Evolutionary conservation across 164 flowering plant genomes (phyloP).

Genomic region (Dillenia turbinata): DNA sequence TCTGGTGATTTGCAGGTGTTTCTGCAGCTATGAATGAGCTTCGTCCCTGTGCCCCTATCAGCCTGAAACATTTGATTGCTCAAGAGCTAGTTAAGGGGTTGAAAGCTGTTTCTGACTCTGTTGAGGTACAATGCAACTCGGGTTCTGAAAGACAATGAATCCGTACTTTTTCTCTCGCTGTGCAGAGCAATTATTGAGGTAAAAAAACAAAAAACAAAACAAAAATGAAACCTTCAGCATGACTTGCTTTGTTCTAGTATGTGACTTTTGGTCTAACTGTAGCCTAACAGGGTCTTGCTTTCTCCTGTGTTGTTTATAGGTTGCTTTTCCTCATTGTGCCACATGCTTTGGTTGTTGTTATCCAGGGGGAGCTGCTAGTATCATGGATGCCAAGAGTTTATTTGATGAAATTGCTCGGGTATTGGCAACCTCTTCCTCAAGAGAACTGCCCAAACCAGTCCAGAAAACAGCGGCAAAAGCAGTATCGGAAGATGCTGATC

Average conservation of each 20-base stretch:
- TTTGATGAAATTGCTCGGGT: conserved; percentile 65
- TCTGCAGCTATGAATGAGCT: conserved; percentile 94
- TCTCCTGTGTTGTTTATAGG: conserved; percentile 31
- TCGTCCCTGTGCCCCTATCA: conserved; percentile 97
- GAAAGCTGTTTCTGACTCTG: conserved; percentile 75
- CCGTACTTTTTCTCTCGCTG: conserved; percentile 76
- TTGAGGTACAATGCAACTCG: conserved; percentile 72
- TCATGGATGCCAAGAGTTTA: conserved; percentile 60
- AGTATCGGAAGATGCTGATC: conserved; percentile 44
- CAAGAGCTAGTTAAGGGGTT: conserved; percentile 80
- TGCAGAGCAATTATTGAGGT: conserved; percentile 95
- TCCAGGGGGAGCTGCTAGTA: conserved; percentile 68
- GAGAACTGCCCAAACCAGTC: conserved; percentile 42
- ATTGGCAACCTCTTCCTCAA: conserved; percentile 44
- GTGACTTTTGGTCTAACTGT: neutral
- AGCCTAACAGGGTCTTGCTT: neutral
- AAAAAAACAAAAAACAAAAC: neutral
- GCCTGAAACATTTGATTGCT: conserved; percentile 72
- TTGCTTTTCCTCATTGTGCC: conserved; percentile 78
- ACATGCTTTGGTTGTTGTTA: conserved; percentile 93
- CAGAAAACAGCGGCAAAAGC: conserved; percentile 24
- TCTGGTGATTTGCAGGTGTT: conserved; percentile 51
- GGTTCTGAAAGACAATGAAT: conserved; percentile 79
- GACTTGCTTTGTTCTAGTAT: neutral
- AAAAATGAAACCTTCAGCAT: too few species aligned